Base-by-base conservation (phyloP, 495 filamentous ascomycete species). In the Talaromyces wortmannii region DNA sequence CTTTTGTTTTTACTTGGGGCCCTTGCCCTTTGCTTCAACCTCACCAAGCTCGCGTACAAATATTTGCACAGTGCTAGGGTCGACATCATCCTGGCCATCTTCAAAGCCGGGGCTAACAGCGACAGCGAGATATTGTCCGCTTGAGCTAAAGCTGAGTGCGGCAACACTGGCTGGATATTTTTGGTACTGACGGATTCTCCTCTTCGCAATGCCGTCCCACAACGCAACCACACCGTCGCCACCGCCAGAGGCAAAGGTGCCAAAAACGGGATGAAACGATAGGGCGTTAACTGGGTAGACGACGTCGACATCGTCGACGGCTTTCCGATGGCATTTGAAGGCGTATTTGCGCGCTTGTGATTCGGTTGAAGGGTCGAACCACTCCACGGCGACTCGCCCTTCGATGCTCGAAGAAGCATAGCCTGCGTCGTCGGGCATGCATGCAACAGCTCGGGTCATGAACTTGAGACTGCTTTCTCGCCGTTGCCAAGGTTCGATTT, bases 241-340 rank as follows among this genome's bases (percentile, higher is more conserved):
- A 48, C 94, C 94, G 5, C 91, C 94, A 7, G 85, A 89, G 0
- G 92, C 94, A 68, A 98, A 97, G 0, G 92, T 96, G 23, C 92
- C 92, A 61, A 90, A 83, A 5, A 89, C 69, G 1, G 94, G 92
- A 73, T 98, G 92, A 72, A 96, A 98, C 0, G 90, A 82, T 0
- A 98, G 79, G 11, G 92, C 86, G 69, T 98, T 95, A 61, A 98
- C 92, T 0, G 94, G 94, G 64, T 94, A 98, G 7, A 98, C 90
- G 8, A 97, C 78, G 66, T 98, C 94, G 7, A 85, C 75, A 31
- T 85, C 87, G 46, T 89, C 83, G 2, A 73, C 71, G 1, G 72
- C 71, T 68, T 94, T 87, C 10, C 94, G 84, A 71, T 98, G 94
- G 71, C 94, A 98, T 67, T 98, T 98, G 78, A 98, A 98, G 8